phyloP scores from a whole-genome alignment of 2,329 filamentous ascomycete genomes.

The Fusarium pseudocircinatum region DNA sequence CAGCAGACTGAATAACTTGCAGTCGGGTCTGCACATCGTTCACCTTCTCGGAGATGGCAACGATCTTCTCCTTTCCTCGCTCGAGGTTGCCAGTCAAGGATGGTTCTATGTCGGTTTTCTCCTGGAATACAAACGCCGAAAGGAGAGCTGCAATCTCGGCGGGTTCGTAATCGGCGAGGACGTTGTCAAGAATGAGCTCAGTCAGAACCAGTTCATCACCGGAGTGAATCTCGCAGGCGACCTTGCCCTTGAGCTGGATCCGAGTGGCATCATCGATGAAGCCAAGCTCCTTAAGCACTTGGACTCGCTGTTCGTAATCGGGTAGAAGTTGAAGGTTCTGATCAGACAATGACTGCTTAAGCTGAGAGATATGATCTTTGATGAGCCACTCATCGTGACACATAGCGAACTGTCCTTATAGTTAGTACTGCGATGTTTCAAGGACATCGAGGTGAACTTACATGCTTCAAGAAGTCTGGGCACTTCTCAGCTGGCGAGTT shows the following conservation, averaged over 20 bases:
- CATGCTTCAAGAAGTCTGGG: slow-evolving; percentile 85
- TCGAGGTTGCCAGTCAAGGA: slow-evolving; percentile 84
- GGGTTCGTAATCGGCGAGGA: slow-evolving; percentile 92
- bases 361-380: slow-evolving; percentile 87
- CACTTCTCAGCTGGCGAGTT: slow-evolving; percentile 75
- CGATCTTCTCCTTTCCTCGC: slow-evolving; percentile 83
- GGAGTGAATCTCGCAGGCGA: slow-evolving; percentile 97
- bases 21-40: slow-evolving; percentile 89
- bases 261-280: slow-evolving; percentile 90
- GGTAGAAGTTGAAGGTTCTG: slow-evolving; percentile 95
- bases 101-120: slow-evolving; percentile 87
- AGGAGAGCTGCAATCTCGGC: slow-evolving; percentile 96
- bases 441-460: slow-evolving; percentile 56
- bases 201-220: slow-evolving; percentile 96
- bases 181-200: slow-evolving; percentile 95
- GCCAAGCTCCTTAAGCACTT: slow-evolving; percentile 88
- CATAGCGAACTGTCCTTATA: slow-evolving; percentile 81
- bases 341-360: slow-evolving; percentile 91
- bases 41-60: slow-evolving; percentile 90
- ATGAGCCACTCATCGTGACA: slow-evolving; percentile 97
- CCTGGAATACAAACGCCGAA: slow-evolving; percentile 96
- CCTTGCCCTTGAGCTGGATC: slow-evolving; percentile 96
- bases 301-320: slow-evolving; percentile 95
- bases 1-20: slow-evolving; percentile 89
- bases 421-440: slow-evolving; percentile 41